Evolutionary conservation across 2,329 filamentous ascomycete genomes (phyloP).

Genomic region (Neopestalotiopsis sp.): DNA sequence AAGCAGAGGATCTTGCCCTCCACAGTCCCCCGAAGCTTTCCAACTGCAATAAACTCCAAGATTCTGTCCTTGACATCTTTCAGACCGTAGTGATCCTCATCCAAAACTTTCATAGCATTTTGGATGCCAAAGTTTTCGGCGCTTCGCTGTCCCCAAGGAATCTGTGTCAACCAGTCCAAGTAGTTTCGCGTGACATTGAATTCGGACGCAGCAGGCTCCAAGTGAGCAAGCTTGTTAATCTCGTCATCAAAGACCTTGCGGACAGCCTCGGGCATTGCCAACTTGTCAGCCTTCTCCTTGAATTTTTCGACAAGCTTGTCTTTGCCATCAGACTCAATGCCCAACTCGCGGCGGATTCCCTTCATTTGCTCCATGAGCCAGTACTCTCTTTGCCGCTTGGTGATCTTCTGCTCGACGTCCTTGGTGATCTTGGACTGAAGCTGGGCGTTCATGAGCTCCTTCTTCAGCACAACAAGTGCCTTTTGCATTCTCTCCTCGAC

Average conservation of each 20-base stretch:
- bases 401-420: conserved; percentile 96
- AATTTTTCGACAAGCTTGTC: conserved; percentile 98
- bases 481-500: conserved; percentile 93
- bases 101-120: conserved; percentile 86
- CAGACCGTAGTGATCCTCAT: conserved; percentile 95
- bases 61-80: conserved; percentile 99
- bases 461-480: conserved; percentile 90
- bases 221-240: conserved; percentile 92
- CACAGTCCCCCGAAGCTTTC: conserved; percentile 94
- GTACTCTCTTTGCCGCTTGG: conserved; percentile 96
- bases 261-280: conserved; percentile 96
- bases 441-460: conserved; percentile 97
- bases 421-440: conserved; percentile 97
- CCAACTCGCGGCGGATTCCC: conserved; percentile 92
- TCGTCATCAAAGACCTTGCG: conserved; percentile 99
- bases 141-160: conserved; percentile 95
- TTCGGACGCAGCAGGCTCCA: conserved; percentile 94
- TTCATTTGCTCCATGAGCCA: conserved; percentile 99
- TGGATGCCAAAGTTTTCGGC: conserved; percentile 96
- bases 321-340: conserved; percentile 96
- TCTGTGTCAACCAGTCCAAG: conserved; percentile 97
- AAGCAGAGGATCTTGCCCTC: conserved; percentile 99
- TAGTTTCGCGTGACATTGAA: conserved; percentile 99
- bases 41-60: conserved; percentile 96
- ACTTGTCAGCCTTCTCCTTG: conserved; percentile 89